Percentiles rank a stretch among this genome's conserved stretches.
phyloP scores from a whole-genome alignment of 139 green algal genomes.

The Coelastrella sp. region DNA sequence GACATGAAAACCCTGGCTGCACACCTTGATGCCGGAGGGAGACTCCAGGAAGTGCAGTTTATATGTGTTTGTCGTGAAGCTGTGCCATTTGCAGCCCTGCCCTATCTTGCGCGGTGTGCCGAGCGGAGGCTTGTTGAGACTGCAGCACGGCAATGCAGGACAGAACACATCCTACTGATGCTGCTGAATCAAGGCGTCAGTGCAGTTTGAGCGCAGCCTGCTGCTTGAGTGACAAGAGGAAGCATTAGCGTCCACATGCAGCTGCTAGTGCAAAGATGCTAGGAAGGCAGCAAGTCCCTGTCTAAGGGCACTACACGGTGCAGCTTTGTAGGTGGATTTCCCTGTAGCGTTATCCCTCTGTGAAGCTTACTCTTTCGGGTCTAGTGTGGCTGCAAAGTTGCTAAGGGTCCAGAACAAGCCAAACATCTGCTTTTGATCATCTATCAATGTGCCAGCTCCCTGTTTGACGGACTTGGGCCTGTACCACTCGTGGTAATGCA shows the following conservation, averaged over 20 bases:
- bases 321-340: no score
- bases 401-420: constrained; percentile 94
- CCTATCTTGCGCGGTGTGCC: constrained; percentile 81
- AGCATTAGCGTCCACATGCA: neutral
- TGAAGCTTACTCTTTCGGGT: constrained; percentile 79
- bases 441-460: constrained; percentile 75
- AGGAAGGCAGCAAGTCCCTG: no score
- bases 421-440: constrained; percentile 98
- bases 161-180: no score
- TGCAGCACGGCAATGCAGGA: constrained; percentile 42
- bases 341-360: neutral
- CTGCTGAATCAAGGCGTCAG: no score
- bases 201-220: no score
- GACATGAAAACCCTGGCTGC: neutral
- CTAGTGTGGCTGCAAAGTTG: constrained; percentile 87
- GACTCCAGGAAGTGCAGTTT: constrained; percentile 96
- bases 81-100: constrained; percentile 83
- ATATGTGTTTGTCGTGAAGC: constrained; percentile 91
- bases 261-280: neutral
- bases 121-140: constrained; percentile 76
- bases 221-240: no score
- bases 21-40: constrained; percentile 89
- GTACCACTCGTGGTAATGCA: constrained; percentile 94
- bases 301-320: no score
- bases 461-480: constrained; percentile 82